Conservation (phyloP, 148 eudicot species). For the Tetragonia tetragonoides region DNA sequence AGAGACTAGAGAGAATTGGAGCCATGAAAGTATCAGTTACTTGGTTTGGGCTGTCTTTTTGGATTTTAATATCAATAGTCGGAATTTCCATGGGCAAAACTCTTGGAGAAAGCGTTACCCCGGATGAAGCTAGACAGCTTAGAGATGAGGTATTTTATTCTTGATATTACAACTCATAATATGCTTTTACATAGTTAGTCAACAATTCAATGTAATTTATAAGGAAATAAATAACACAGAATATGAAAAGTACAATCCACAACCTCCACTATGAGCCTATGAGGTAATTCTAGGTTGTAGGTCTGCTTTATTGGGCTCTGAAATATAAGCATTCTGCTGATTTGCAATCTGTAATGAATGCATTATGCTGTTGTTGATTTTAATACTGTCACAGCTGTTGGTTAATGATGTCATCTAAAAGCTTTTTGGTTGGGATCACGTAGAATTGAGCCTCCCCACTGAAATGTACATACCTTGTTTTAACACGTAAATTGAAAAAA, state of each 20-base stretch:
- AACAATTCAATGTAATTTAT: neutral
- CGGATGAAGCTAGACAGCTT: slow-evolving; percentile 69
- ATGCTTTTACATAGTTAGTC: neutral
- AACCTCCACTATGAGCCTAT: neutral
- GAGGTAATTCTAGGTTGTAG: neutral
- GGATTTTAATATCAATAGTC: slow-evolving; percentile 25
- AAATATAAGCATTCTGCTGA: neutral
- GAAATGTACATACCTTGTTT: no score
- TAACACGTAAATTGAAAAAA: no score
- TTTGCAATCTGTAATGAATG: neutral
- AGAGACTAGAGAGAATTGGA: slow-evolving; percentile 8
- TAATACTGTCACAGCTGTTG: neutral
- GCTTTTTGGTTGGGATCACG: neutral
- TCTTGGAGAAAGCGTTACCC: slow-evolving; percentile 63
- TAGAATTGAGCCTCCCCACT: neutral
- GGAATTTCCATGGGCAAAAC: slow-evolving; percentile 33
- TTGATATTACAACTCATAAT: neutral
- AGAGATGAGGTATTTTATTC: slow-evolving; percentile 69
- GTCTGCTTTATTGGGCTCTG: neutral
- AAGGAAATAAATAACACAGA: neutral
- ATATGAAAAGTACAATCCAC: neutral
- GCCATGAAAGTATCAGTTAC: slow-evolving; percentile 29
- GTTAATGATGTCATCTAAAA: neutral
- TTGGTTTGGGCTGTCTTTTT: slow-evolving; percentile 19
- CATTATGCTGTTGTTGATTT: neutral